Evolutionary conservation across 176 grass and related monocot genomes (phyloP).

Genomic region (Phyllostachys edulis): DNA sequence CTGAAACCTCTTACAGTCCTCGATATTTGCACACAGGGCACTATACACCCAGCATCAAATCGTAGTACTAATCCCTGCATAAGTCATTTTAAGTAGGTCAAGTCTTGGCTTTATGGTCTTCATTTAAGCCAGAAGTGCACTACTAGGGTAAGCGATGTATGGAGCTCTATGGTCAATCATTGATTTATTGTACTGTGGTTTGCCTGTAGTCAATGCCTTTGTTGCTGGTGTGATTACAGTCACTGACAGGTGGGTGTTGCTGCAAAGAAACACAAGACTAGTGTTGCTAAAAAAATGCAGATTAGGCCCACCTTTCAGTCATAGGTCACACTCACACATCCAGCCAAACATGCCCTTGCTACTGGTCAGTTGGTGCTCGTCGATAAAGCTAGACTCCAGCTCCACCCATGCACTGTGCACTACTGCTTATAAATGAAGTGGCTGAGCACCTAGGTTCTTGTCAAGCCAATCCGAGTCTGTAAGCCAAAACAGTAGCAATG

Average conservation of each 20-base stretch:
- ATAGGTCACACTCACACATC: background rate
- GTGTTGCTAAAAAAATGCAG: background rate
- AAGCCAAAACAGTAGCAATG: background rate
- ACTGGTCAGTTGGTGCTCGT: background rate
- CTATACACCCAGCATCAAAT: background rate
- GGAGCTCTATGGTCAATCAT: background rate
- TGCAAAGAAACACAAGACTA: background rate
- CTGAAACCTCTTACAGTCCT: background rate
- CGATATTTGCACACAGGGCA: background rate
- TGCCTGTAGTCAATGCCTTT: background rate
- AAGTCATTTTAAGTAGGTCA: background rate
- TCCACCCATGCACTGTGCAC: background rate
- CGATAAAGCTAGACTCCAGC: background rate
- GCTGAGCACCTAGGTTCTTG: background rate
- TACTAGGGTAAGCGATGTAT: background rate
- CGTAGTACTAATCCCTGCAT: too few species aligned
- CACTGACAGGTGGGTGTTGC: constrained; percentile 5
- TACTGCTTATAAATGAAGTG: background rate
- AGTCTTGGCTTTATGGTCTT: background rate
- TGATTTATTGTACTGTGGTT: background rate
- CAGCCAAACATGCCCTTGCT: background rate
- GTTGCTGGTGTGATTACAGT: background rate
- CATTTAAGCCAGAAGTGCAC: background rate
- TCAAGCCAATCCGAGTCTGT: background rate
- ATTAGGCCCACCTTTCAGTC: background rate